These are phyloP conservation scores for Fomitopsis schrenkii DNA, from an alignment of 1,284 basidiomycete genomes.

Conservation along the genomic window DNA sequence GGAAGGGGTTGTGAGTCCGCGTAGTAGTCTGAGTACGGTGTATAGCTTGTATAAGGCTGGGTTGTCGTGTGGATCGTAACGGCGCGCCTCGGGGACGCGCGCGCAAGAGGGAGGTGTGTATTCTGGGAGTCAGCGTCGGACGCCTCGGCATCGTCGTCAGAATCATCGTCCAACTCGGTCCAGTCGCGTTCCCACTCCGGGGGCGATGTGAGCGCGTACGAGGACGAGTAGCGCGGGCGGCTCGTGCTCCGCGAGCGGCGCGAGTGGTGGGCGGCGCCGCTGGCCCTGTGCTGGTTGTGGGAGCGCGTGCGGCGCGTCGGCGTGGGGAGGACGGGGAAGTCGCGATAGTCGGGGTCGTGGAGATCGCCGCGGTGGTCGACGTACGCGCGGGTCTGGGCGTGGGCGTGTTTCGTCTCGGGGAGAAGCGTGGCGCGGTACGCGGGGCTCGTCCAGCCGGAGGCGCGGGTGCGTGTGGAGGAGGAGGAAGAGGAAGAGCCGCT, in stretches of 20 bases:
- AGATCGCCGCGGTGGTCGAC: constrained; percentile 58
- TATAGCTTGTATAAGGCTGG: constrained; percentile 10
- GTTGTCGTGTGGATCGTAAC: constrained; percentile 12
- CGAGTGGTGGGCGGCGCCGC: constrained; percentile 13
- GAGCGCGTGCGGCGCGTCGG: constrained; percentile 15
- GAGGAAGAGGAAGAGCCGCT: constrained; percentile 35
- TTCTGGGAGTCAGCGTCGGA: constrained; percentile 23
- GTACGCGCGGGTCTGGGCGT: constrained; percentile 37
- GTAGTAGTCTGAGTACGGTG: constrained; percentile 19
- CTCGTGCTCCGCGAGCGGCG: constrained; percentile 17
- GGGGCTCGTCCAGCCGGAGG: background rate
- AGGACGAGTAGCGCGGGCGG: constrained; percentile 17
- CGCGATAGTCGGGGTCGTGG: constrained; percentile 65
- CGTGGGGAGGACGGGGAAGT: constrained; percentile 47
- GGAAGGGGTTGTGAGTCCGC: constrained; percentile 17
- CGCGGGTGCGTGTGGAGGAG: constrained; percentile 24
- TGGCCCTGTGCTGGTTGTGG: constrained; percentile 17
- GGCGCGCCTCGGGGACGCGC: constrained; percentile 16
- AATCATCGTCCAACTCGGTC: constrained; percentile 17
- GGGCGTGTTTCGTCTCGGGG: constrained; percentile 22
- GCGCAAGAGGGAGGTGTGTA: constrained; percentile 20
- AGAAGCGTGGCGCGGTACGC: background rate
- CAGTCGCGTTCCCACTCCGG: constrained; percentile 33
- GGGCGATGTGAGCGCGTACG: constrained; percentile 19
- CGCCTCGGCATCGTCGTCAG: constrained; percentile 25